Base-by-base conservation (phyloP, 2,329 filamentous ascomycete species). In the Leptographium lundbergii region DNA sequence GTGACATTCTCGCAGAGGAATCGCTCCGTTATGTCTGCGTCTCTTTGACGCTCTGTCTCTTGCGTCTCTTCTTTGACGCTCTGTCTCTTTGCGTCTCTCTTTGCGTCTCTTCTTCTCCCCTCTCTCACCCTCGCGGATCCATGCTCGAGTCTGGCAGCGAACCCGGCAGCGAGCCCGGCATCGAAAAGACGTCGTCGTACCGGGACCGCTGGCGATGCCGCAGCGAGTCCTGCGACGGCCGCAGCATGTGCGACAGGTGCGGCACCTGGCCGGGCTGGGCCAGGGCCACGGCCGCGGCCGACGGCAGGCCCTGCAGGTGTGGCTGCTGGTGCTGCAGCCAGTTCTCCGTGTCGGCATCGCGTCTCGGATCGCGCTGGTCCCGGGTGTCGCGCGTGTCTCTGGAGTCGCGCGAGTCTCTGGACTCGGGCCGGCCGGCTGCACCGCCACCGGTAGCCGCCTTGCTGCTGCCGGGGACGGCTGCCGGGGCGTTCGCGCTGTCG, bases 161-260 rank as follows among this genome's bases (percentile, higher is more conserved):
- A 4, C 77, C 75, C 0, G 78, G 76, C 71, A 79, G 63, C 17
- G 76, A 74, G 5, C 77, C 75, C 0, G 78, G 76, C 71, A 79
- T 79, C 34, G 56, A 57, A 58, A 72, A 74, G 10, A 74, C 68
- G 61, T 73, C 67, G 69, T 65, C 64, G 14, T 50, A 62, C 61
- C 70, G 64, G 58, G 72, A 66, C 62, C 73, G 68, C 57, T 74
- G 67, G 59, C 73, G 68, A 59, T 63, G 59, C 62, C 75, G 69
- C 63, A 80, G 63, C 64, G 68, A 64, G 61, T 69, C 65, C 39
- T 70, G 61, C 7, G 60, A 57, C 1, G 61, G 59, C 45, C 61
- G 62, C 45, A 59, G 22, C 51, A 59, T 34, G 47, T 60, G 51
- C 14, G 50, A 24, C 51, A 59, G 55, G 17, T 51, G 54, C 11